Evolutionary conservation across 352 stramenopile species (phyloP).

Genomic region (Vaucheria bursata): DNA sequence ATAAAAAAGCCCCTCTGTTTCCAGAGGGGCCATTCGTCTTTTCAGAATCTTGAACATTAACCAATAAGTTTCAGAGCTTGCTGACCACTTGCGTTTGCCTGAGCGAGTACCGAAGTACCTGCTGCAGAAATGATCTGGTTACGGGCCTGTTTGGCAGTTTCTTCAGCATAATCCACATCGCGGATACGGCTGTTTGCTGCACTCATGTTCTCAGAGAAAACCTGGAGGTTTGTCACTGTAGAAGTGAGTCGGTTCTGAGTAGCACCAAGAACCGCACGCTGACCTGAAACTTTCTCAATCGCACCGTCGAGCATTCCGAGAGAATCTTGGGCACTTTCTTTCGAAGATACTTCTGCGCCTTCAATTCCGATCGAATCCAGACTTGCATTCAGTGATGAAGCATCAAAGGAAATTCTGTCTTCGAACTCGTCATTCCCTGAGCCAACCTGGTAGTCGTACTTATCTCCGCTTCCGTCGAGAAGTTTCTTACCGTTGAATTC

Average conservation of each 20-base stretch:
- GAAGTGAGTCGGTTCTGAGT: neutral
- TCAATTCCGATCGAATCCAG: neutral
- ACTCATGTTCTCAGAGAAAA: neutral
- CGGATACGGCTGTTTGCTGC: neutral
- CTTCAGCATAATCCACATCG: neutral
- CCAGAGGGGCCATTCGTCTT: neutral
- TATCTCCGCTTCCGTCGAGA: neutral
- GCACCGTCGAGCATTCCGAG: neutral
- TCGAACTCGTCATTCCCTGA: neutral
- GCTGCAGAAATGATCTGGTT: neutral
- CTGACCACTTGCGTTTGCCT: neutral
- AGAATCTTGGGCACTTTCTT: neutral
- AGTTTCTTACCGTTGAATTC: neutral
- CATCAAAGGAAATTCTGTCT: neutral
- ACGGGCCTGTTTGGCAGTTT: neutral
- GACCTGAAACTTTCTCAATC: constrained; percentile 1
- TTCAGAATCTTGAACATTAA: neutral
- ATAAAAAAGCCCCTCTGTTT: neutral
- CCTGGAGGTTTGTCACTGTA: neutral
- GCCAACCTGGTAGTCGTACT: neutral
- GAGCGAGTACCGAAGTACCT: neutral
- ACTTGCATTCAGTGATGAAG: neutral
- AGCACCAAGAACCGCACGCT: neutral
- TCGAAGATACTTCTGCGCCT: neutral
- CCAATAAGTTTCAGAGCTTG: neutral